Base-by-base conservation (phyloP, 1,284 basidiomycete species). In the Trametes polyzona region DNA sequence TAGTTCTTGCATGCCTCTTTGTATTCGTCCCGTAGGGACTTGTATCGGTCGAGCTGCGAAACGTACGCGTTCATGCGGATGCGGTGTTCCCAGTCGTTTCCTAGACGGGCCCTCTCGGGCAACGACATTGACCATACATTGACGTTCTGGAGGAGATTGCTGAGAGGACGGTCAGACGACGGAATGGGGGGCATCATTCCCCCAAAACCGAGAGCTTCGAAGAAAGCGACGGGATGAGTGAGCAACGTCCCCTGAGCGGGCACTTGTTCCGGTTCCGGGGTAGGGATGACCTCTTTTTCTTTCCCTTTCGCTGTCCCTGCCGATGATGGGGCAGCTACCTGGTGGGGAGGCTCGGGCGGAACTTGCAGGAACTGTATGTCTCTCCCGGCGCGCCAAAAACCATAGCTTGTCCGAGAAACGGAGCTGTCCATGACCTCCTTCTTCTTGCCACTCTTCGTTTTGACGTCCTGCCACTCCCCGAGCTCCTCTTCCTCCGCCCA, bases 381-480 rank as follows among this genome's bases (percentile, higher is more conserved):
- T 0, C 64, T 52, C 16, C 71, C 72, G 3, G 67, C 62, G 47
- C 70, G 70, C 83, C 83, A 85, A 55, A 78, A 81, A 0, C 73
- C 75, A 61, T 84, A 84, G 4, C 65, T 17, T 7, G 65, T 66
- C 19, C 52, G 58, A 0, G 57, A 35, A 3, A 63, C 41, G 1
- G 43, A 29, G 17, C 39, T 30, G 21, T 60, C 59, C 10, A 51
- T 41, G 2, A 47, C 52, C 35, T 58, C 42, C 35, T 49, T 42
- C 21, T 57, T 62, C 52, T 63, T 63, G 23, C 47, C 39, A 10
- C 50, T 36, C 56, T 63, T 63, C 47, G 53, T 58, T 29, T 49
- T 50, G 5, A 49, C 44, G 24, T 61, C 57, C 16, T 42, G 29
- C 54, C 60, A 66, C 29, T 65, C 59, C 17, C 65, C 65, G 14